Evolutionary conservation across 2,329 filamentous ascomycete genomes (phyloP), one percentile per base, ranked within the genome.

Genomic region (Diaporthe vaccinii): DNA sequence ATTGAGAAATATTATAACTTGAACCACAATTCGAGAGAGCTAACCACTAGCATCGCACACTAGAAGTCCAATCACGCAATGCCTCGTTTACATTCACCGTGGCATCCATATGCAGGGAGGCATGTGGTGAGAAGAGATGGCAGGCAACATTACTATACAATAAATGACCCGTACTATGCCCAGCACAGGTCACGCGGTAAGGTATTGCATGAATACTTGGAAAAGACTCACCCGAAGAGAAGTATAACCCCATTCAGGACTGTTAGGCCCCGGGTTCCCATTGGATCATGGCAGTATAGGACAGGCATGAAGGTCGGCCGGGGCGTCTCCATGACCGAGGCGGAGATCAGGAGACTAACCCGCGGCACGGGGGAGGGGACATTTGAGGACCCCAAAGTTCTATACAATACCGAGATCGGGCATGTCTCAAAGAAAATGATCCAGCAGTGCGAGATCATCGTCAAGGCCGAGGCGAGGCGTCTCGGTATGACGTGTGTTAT

Each of bases 331-430:
- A 44, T 61, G 58, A 41, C 15, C 0, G 36, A 1, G 0, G 15
- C 0, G 2, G 25, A 62, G 3, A 12, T 2, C 4, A 0, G 4
- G 4, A 31, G 5, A 0, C 15, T 62, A 7, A 5, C 3, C 1
- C 0, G 22, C 0, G 59, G 59, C 15, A 25, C 39, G 9, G 59
- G 59, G 7, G 20, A 44, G 1, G 59, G 59, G 2, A 44, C 59
- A 12, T 25, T 62, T 14, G 41, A 28, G 22, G 15, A 62, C 25
- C 59, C 59, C 7, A 62, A 62, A 20, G 41, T 62, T 1, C n/a
- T 31, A 0, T 62, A 62, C 39, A 62, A 62, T 6, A 44, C 59
- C 5, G 1, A 44, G 0, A 44, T 25, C 5, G 15, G 7, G 10
- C 2, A 1, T 14, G 59, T 62, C 2, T 62, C 59, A 1, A 62